Evolutionary conservation across 352 stramenopile genomes (phyloP).

Genomic region (Thalassiosira livingstoniorum): DNA sequence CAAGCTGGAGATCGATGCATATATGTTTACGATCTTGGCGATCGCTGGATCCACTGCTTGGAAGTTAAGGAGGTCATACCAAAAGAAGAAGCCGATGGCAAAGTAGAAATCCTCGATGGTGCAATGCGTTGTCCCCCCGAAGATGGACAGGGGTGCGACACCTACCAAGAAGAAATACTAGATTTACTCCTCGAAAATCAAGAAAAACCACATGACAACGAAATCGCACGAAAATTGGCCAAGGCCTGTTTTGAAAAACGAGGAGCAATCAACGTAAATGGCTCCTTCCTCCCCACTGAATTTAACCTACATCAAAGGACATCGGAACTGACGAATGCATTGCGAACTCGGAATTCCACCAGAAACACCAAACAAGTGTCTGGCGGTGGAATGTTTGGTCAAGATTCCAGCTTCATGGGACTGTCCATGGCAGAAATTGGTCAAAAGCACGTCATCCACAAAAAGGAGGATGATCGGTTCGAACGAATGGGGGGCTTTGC

Average conservation of each 20-base stretch:
- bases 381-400: constrained; percentile 20
- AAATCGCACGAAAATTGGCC: constrained; percentile 29
- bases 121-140: constrained; percentile 49
- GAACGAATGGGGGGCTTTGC: constrained; percentile 24
- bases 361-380: too few species aligned
- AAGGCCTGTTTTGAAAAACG: constrained; percentile 26
- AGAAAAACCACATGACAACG: constrained; percentile 16
- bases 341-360: constrained; percentile 25
- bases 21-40: constrained; percentile 52
- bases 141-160: constrained; percentile 38
- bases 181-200: constrained; percentile 13
- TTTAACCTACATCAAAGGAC: constrained; percentile 31
- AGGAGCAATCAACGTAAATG: constrained; percentile 33
- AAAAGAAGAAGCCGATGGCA: constrained; percentile 22
- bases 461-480: constrained; percentile 45
- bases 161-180: constrained; percentile 44
- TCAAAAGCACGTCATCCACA: constrained; percentile 18
- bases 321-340: constrained; percentile 25
- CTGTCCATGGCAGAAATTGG: constrained; percentile 24
- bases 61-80: constrained; percentile 23
- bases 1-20: constrained; percentile 30
- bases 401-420: background rate
- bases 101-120: constrained; percentile 32
- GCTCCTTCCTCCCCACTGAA: constrained; percentile 34
- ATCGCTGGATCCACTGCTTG: constrained; percentile 38